Percentiles rank a stretch among this genome's conserved stretches.
Conservation (phyloP, 2,329 filamentous ascomycete species). For the Fusarium hostae region DNA sequence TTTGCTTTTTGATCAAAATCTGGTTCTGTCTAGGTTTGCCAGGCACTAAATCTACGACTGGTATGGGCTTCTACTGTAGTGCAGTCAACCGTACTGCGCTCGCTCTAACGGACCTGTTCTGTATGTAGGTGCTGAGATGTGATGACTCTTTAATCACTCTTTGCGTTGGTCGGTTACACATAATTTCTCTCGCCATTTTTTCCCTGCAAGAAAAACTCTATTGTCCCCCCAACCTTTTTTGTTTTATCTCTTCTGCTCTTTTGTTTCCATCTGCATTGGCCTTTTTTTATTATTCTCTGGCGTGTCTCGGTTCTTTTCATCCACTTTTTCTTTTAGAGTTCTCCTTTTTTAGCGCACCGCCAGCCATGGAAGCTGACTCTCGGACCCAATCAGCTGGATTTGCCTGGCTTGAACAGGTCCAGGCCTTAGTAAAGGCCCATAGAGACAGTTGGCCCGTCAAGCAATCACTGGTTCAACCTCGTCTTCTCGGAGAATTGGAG, state of each 20-base stretch:
- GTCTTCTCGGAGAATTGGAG: not conserved
- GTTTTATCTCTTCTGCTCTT: not conserved
- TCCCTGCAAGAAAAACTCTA: not conserved
- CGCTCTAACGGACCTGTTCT: not conserved
- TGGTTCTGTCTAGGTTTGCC: not conserved
- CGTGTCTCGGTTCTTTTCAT: not conserved
- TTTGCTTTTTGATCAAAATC: not conserved
- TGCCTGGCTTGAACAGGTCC: not conserved
- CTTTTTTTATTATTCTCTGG: not conserved
- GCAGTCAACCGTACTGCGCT: not conserved
- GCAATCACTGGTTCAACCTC: not conserved
- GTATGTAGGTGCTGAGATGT: not conserved
- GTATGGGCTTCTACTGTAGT: not conserved
- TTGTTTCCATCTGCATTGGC: not conserved
- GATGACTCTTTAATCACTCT: not conserved
- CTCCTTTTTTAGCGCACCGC: not conserved
- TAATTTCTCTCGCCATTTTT: not conserved
- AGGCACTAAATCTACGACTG: not conserved
- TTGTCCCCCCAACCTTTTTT: not conserved
- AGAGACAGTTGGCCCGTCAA: not conserved
- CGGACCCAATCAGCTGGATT: not conserved
- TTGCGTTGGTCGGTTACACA: not conserved
- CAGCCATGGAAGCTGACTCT: not conserved
- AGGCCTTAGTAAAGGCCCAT: not conserved
- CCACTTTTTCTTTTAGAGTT: not conserved